Evolutionary conservation across 2,329 filamentous ascomycete genomes (phyloP).

Genomic region (Penicillium sp.): DNA sequence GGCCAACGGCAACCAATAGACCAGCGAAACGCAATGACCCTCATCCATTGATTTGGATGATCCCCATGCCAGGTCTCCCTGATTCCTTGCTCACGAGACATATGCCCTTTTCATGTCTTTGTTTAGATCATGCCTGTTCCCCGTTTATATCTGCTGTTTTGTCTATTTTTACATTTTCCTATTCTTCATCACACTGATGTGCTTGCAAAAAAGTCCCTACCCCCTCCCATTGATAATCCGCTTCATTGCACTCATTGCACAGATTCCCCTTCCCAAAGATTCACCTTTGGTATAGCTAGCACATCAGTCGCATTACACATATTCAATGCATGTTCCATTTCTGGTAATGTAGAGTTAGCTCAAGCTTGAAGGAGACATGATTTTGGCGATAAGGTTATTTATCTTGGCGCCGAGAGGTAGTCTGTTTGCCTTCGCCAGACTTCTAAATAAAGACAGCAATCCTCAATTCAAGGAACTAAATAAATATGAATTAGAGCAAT

Average conservation of each 20-base stretch:
- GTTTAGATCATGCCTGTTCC: constrained; percentile 29
- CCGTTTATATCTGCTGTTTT: constrained; percentile 22
- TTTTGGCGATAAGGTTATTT: too few species aligned
- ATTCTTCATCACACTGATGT: constrained; percentile 24
- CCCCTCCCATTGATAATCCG: constrained; percentile 16
- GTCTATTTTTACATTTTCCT: constrained; percentile 9
- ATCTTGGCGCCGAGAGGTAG: too few species aligned
- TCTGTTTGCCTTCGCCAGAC: too few species aligned
- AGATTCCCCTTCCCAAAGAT: constrained; percentile 28
- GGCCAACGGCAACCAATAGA: constrained; percentile 37
- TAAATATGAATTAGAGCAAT: too few species aligned
- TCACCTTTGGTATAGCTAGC: constrained; percentile 20
- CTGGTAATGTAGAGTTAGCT: neutral
- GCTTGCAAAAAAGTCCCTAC: constrained; percentile 26
- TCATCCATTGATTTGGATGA: neutral
- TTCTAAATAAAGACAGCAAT: too few species aligned
- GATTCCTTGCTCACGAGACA: constrained; percentile 27
- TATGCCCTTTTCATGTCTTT: constrained; percentile 33
- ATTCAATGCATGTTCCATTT: constrained; percentile 8
- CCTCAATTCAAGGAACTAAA: too few species aligned
- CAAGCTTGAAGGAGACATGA: neutral
- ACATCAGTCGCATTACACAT: constrained; percentile 22
- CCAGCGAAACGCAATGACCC: neutral
- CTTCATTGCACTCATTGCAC: constrained; percentile 28
- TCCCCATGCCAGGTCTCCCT: neutral